Evolutionary conservation across 164 flowering plant species (phyloP).

Genomic region (Cinnamomum chago): DNA sequence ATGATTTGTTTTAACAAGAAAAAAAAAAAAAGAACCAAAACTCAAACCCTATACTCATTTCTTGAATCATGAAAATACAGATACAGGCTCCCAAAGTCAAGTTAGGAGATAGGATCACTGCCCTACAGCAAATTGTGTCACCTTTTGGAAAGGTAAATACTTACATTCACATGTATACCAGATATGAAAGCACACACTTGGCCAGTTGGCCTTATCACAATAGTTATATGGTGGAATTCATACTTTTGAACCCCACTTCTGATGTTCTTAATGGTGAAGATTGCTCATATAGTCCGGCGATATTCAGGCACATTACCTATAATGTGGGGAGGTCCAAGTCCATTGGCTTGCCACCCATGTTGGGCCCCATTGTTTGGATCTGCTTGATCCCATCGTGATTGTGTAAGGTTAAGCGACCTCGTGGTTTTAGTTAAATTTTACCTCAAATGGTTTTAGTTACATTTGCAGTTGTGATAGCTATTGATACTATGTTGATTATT

Average conservation of each 20-base stretch:
- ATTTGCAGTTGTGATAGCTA: background rate
- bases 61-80: slow-evolving; percentile 8
- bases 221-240: too few species aligned
- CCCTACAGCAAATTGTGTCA: slow-evolving; percentile 77
- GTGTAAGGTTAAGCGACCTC: too few species aligned
- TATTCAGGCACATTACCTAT: too few species aligned
- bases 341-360: too few species aligned
- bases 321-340: too few species aligned
- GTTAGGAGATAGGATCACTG: slow-evolving; percentile 52
- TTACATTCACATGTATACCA: background rate
- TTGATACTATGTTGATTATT: background rate
- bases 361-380: background rate
- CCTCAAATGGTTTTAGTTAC: too few species aligned
- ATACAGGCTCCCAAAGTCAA: slow-evolving; percentile 57
- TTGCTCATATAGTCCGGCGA: too few species aligned
- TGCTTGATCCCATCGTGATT: background rate
- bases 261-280: too few species aligned
- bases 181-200: background rate
- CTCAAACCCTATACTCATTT: background rate
- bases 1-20: too few species aligned
- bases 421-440: too few species aligned
- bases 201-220: too few species aligned
- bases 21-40: background rate
- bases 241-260: too few species aligned
- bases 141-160: slow-evolving; percentile 71